phyloP scores from a whole-genome alignment of 164 flowering plant species.

The Hamamelis virginiana region DNA sequence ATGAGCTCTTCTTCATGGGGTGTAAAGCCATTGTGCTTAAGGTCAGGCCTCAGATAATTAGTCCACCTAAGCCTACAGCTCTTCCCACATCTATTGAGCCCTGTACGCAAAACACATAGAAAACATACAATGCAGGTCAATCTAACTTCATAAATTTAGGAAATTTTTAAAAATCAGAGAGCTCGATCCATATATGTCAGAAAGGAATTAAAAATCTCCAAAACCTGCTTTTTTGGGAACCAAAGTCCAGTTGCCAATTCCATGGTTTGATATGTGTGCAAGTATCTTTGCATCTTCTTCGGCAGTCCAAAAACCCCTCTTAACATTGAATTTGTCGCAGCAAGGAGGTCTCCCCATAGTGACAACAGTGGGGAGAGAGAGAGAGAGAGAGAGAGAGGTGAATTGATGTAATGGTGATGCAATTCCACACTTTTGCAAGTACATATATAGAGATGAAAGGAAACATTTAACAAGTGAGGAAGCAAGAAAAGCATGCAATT shows the following conservation, averaged over 20 bases:
- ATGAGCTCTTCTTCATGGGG: constrained; percentile 47
- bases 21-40: constrained; percentile 39
- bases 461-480: constrained; percentile 10
- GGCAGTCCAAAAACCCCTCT: constrained; percentile 60
- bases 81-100: constrained; percentile 48
- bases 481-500: constrained; percentile 36
- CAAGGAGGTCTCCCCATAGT: constrained; percentile 64
- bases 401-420: constrained; percentile 27
- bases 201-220: not conserved
- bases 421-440: constrained; percentile 8
- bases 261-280: constrained; percentile 54
- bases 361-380: not conserved
- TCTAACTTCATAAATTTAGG: not conserved
- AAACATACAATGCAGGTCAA: not conserved
- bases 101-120: constrained; percentile 14
- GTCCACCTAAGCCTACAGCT: constrained; percentile 53
- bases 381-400: not conserved
- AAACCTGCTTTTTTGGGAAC: constrained; percentile 74
- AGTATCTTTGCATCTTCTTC: constrained; percentile 69
- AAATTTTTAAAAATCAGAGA: not conserved
- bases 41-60: constrained; percentile 45
- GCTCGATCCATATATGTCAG: no score
- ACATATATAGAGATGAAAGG: constrained; percentile 3
- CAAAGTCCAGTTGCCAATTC: constrained; percentile 61
- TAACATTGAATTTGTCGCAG: constrained; percentile 59